phyloP scores from a whole-genome alignment of 768 basidiomycete genomes.

The Mrakia blollopis region DNA sequence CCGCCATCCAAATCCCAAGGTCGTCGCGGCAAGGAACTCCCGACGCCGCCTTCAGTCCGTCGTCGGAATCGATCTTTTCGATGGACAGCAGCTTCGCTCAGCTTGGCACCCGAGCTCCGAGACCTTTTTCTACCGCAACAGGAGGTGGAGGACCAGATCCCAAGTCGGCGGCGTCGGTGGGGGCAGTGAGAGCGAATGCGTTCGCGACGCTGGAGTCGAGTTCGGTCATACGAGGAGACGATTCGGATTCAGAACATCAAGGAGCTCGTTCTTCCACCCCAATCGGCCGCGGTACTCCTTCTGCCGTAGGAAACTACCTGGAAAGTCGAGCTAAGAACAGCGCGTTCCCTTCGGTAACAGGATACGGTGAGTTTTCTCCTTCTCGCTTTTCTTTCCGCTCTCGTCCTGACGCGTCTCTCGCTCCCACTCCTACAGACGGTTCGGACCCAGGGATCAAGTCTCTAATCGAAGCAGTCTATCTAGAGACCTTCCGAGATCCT shows the following conservation, averaged over 20 bases:
- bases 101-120: background rate
- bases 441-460: slow-evolving; percentile 85
- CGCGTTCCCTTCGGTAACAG: slow-evolving; percentile 34
- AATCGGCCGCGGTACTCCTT: background rate
- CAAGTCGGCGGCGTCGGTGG: slow-evolving; percentile 85
- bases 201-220: slow-evolving; percentile 71
- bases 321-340: background rate
- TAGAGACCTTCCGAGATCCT: slow-evolving; percentile 74
- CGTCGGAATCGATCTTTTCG: slow-evolving; percentile 19
- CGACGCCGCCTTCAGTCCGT: background rate
- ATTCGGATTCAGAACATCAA: slow-evolving; percentile 40
- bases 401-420: too few species aligned
- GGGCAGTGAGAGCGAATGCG: slow-evolving; percentile 76
- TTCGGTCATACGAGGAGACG: slow-evolving; percentile 41
- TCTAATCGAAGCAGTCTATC: slow-evolving; percentile 80
- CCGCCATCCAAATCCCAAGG: background rate
- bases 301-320: background rate
- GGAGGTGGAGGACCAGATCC: slow-evolving; percentile 41
- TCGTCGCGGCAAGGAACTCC: background rate
- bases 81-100: background rate
- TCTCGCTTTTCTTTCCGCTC: background rate
- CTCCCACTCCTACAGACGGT: slow-evolving; percentile 58
- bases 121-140: background rate
- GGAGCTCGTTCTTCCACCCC: background rate
- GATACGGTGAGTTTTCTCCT: slow-evolving; percentile 39